A percentile compares a stretch with the other conserved stretches of the same genome.
Evolutionary conservation across 768 basidiomycete genomes (phyloP).

Genomic region (Lentinula sp.): DNA sequence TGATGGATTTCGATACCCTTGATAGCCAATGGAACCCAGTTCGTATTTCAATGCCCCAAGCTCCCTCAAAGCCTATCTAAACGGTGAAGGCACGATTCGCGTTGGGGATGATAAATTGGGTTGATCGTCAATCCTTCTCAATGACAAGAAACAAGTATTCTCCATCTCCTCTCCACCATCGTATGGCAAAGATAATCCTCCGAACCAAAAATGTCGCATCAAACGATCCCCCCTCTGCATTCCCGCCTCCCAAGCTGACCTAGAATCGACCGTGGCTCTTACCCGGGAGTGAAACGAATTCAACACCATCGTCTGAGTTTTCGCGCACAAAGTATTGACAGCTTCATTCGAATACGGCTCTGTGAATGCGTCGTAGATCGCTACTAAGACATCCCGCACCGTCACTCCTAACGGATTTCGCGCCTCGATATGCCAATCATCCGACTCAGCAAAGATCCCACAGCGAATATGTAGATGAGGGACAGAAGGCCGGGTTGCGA

Average conservation of each 20-base stretch:
- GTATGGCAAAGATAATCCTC: constrained; percentile 37
- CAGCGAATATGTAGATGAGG: constrained; percentile 33
- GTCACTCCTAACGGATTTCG: constrained; percentile 42
- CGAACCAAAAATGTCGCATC: constrained; percentile 41
- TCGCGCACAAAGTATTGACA: constrained; percentile 34
- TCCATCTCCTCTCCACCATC: constrained; percentile 18
- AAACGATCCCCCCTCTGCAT: constrained; percentile 45
- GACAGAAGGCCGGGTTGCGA: constrained; percentile 37
- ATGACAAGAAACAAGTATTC: constrained; percentile 39
- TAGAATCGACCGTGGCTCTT: constrained; percentile 27
- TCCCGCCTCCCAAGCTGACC: constrained; percentile 29
- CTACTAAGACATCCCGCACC: constrained; percentile 41
- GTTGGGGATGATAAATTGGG: neutral
- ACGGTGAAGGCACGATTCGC: neutral
- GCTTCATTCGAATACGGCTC: constrained; percentile 32
- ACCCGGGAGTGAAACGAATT: constrained; percentile 40
- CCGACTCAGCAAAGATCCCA: constrained; percentile 34
- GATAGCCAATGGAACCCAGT: neutral
- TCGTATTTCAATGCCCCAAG: neutral
- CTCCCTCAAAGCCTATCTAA: neutral
- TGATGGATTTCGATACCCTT: neutral
- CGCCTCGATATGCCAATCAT: constrained; percentile 34
- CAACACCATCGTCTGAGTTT: constrained; percentile 36
- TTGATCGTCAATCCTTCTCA: constrained; percentile 23
- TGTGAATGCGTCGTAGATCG: constrained; percentile 34